These are phyloP conservation scores for Tolypocladium paradoxum DNA, from an alignment of 2,329 filamentous ascomycete genomes.

Conservation along the genomic window DNA sequence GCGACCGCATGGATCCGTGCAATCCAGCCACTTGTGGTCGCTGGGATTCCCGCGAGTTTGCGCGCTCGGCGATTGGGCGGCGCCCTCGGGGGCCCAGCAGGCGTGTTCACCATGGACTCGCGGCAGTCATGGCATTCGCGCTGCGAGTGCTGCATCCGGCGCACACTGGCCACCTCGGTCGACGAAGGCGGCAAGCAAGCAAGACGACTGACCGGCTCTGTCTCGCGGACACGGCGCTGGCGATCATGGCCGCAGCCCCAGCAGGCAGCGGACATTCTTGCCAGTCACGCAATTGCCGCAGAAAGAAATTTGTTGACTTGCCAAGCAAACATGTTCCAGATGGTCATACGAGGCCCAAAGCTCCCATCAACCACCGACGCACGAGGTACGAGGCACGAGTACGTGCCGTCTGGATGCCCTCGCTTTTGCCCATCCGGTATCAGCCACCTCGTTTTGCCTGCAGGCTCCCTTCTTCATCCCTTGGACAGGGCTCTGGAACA, in stretches of 20 bases:
- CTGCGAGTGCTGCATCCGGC: neutral
- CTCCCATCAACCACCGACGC: neutral
- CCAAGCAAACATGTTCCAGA: neutral
- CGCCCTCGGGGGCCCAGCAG: neutral
- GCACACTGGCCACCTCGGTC: neutral
- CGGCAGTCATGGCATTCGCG: neutral
- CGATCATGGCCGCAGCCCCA: neutral
- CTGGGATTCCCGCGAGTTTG: neutral
- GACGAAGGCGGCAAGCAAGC: neutral
- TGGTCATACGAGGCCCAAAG: neutral
- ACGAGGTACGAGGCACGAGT: too few relatives aligned
- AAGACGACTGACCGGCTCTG: neutral
- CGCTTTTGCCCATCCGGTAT: neutral
- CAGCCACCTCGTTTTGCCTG: neutral
- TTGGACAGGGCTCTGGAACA: constrained; percentile 7
- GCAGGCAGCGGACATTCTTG: neutral
- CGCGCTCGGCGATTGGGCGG: neutral
- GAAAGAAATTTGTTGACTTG: neutral
- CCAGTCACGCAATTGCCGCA: neutral
- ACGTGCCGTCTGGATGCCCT: neutral
- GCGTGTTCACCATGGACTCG: neutral
- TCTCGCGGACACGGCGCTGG: neutral
- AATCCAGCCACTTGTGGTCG: neutral
- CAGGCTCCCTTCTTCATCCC: neutral
- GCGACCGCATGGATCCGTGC: neutral